Conservation (phyloP, 306 rosid species). For the Canavalia ensiformis region DNA sequence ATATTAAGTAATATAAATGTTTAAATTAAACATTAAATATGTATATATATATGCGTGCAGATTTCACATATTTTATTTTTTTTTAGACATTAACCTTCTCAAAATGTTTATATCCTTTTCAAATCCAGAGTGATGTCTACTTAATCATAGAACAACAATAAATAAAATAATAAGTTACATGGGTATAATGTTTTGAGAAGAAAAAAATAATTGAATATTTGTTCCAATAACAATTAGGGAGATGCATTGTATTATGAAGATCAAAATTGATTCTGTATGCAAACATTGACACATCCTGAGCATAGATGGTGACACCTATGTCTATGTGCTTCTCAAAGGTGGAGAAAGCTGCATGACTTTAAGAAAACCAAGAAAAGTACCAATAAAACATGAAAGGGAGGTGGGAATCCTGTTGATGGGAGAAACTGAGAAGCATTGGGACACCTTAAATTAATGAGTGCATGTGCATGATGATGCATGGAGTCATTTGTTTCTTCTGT, state of each 20-base stretch:
- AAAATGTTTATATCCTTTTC: too few species aligned
- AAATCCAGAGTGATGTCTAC: background rate
- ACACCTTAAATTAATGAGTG: background rate
- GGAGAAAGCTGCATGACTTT: slow-evolving; percentile 5
- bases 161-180: background rate
- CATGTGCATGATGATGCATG: background rate
- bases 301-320: background rate
- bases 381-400: background rate
- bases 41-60: too few species aligned
- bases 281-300: slow-evolving; percentile 9
- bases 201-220: background rate
- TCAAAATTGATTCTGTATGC: background rate
- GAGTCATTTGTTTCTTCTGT: background rate
- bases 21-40: too few species aligned
- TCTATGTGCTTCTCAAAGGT: slow-evolving; percentile 1
- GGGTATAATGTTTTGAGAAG: background rate
- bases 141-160: background rate
- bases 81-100: too few species aligned
- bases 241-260: background rate
- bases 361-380: background rate
- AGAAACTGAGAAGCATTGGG: background rate
- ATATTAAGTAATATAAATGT: too few species aligned
- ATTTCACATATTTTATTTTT: too few species aligned
- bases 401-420: background rate
- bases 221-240: too few species aligned